Evolutionary conservation across 331 rosid species (phyloP).

Genomic region (Phaseolus coccineus): DNA sequence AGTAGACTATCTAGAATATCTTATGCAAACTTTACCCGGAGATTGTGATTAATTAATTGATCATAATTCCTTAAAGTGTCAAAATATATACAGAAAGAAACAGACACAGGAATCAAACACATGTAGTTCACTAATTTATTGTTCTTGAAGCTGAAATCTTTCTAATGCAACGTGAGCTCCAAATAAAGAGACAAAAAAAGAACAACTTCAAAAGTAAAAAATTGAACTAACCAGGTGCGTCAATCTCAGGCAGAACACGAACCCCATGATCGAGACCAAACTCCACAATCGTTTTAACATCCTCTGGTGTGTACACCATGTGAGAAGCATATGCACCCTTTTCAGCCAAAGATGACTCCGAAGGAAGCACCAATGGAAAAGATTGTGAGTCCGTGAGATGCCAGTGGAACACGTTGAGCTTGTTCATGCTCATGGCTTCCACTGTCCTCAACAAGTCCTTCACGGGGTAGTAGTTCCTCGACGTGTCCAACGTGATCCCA

Average conservation of each 20-base stretch:
- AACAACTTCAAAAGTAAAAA: background rate
- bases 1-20: background rate
- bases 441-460: constrained; percentile 71
- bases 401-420: constrained; percentile 92
- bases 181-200: background rate
- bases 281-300: constrained; percentile 62
- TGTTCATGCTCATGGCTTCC: constrained; percentile 77
- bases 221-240: constrained; percentile 72
- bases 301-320: constrained; percentile 71
- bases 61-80: background rate
- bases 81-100: background rate
- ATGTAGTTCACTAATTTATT: background rate
- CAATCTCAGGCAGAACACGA: constrained; percentile 86
- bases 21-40: background rate
- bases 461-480: constrained; percentile 75
- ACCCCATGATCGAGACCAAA: constrained; percentile 84
- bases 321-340: constrained; percentile 73
- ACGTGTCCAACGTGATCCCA: constrained; percentile 75
- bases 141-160: background rate
- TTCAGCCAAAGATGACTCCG: constrained; percentile 77
- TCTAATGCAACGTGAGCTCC: background rate
- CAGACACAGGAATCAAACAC: background rate
- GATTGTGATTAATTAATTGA: background rate
- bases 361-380: constrained; percentile 74
- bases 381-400: constrained; percentile 90